Evolutionary conservation across 495 filamentous ascomycete genomes (phyloP), one percentile per base, ranked within the genome.

Genomic region (Penicillium fimorum): DNA sequence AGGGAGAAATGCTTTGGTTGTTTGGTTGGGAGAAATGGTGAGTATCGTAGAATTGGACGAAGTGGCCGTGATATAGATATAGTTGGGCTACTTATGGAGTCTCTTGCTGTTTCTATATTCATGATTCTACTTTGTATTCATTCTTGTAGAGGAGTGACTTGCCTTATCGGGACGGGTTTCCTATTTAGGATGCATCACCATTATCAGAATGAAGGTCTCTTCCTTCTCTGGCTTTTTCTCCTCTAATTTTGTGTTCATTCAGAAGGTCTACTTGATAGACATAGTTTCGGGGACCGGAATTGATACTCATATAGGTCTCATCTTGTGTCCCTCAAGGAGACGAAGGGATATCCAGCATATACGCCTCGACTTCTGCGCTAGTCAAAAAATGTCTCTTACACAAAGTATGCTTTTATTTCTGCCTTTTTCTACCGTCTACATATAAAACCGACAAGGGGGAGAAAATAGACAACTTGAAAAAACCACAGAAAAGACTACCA

Each of bases 41-140:
- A 50, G 15, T 27, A 22, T 30, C 20, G 29, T 33, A n/a, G 38
- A 13, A 5, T 15, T 15, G 17, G 12, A 4, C 43, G 54, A 45
- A 50, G 24, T 27, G 20, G 53, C 9, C 15, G 48, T 59, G 53
- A 30, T 52, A 35, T 46, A 55, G 53, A 47, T 55, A 48, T 55
- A 55, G 32, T 47, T 55, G 53, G 38, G 30, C 15, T 46, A 32
- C 27, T 41, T 37, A 9, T 48, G 53, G 46, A 47, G 11, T 49
- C 30, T 42, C 33, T 49, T 48, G 13, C 53, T 45, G 27, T 55
- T 43, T 53, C 50, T 44, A 53, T 27, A 9, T 33, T 52, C 4
- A 9, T 55, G 24, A 17, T 33, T 43, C 15, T n/a, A n/a, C n/a
- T n/a, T n/a, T n/a, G n/a, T 41, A 44, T 30, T 24, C 12, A 43